Base-by-base conservation (phyloP, 2,329 filamentous ascomycete species). In the Penicillium sp. region DNA sequence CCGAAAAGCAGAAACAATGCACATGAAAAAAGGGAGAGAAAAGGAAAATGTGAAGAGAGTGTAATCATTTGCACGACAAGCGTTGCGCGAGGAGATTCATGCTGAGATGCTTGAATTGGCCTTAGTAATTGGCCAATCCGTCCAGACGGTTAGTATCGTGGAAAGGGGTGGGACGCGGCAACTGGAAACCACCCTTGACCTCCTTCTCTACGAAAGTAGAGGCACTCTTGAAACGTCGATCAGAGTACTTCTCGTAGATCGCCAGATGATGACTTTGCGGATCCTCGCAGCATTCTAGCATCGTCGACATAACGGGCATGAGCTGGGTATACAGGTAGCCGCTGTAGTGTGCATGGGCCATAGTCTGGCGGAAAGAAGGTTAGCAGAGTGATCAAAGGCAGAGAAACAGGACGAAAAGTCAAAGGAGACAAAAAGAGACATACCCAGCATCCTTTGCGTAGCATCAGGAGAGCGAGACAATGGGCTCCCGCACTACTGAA, bases 391-490 rank as follows among this genome's bases (percentile, higher is more conserved):
- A 16, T 10, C 49, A 52, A 38, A 11, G 19, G 25, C 7, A 28
- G 11, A 13, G 45, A 7, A 14, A 53, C 11, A 26, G 46, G 25
- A 22, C 57, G 59, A 54, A 22, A 46, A 22, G 35, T 22, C n/a
- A 51, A 52, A 52, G 49, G 33, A 8, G 46, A 11, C 4, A 26
- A 52, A 2, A 45, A 52, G 56, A 33, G 61, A 82, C 91, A 78
- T 87, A 96, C 92, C 95, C 95, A 99, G 65, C 89, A 87, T 65
- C 95, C 95, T 82, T 97, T 97, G 75, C 88, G 87, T 61, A 99
- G 81, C 83, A 99, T 91, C 72, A 94, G 78, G 61, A 94, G 89
- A 43, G 95, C 91, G 54, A 99, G 82, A 75, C 93, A 98, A 77
- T 99, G 95, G 26, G 95, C 91, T 30, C 91, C 94, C 19, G 95